phyloP scores from a whole-genome alignment of 371 early-diverging fungal species.

The Saksenaea oblongispora region DNA sequence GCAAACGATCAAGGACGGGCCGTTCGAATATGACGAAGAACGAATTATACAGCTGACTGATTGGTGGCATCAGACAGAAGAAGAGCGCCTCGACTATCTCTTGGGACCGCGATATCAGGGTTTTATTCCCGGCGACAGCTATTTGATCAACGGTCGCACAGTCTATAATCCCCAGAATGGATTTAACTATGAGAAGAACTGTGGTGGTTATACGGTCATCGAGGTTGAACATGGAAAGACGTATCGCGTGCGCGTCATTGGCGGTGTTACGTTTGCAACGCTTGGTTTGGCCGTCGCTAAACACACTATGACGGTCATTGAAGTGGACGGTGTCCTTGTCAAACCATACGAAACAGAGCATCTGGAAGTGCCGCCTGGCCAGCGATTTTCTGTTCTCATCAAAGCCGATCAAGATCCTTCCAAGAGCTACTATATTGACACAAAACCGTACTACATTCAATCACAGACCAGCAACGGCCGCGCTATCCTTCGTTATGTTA shows the following conservation, averaged over 20 bases:
- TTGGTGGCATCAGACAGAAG: constrained; percentile 34
- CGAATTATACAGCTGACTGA: constrained; percentile 35
- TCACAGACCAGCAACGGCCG: constrained; percentile 13
- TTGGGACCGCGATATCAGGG: constrained; percentile 11
- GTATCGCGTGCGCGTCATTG: constrained; percentile 34
- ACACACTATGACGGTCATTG: constrained; percentile 38
- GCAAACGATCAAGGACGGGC: constrained; percentile 18
- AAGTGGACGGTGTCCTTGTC: constrained; percentile 27
- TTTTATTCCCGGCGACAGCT: constrained; percentile 30
- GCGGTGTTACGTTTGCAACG: constrained; percentile 24
- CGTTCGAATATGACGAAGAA: constrained; percentile 39
- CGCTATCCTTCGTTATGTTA: constrained; percentile 19
- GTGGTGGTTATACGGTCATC: constrained; percentile 26
- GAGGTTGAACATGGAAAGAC: constrained; percentile 28
- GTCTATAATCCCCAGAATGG: constrained; percentile 11
- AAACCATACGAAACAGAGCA: background rate
- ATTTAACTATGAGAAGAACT: constrained; percentile 1
- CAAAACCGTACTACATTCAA: constrained; percentile 5
- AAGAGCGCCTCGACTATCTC: constrained; percentile 17
- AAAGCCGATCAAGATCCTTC: constrained; percentile 8
- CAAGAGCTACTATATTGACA: constrained; percentile 19
- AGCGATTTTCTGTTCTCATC: constrained; percentile 7
- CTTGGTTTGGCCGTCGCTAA: constrained; percentile 27
- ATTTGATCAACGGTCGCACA: constrained; percentile 37
- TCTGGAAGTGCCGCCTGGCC: constrained; percentile 3